Percentiles rank a stretch among this genome's conserved stretches.
phyloP scores from a whole-genome alignment of 371 early-diverging fungal species.

The Syncephalastrum racemosum region DNA sequence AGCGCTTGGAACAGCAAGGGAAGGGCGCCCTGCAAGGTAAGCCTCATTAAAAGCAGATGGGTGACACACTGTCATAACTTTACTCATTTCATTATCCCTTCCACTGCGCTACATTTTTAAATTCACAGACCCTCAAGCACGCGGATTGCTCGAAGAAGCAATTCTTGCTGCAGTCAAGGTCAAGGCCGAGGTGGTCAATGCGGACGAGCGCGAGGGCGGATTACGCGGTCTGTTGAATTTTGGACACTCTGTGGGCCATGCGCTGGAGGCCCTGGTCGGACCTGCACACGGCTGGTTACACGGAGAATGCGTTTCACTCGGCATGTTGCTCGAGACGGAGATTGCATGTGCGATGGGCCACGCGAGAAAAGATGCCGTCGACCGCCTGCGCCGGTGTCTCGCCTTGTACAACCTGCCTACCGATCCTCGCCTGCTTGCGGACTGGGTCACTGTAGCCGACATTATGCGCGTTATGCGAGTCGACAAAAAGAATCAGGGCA shows the following conservation, averaged over 20 bases:
- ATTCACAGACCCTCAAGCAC: too few relatives aligned
- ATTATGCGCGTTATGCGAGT: slow-evolving; percentile 85
- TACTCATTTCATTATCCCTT: too few relatives aligned
- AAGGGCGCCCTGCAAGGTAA: too few relatives aligned
- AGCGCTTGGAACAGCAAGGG: slow-evolving; percentile 70
- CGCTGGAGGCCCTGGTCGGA: slow-evolving; percentile 84
- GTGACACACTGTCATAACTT: too few relatives aligned
- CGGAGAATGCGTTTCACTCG: slow-evolving; percentile 94
- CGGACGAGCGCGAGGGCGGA: slow-evolving; percentile 90
- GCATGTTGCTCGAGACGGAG: slow-evolving; percentile 90
- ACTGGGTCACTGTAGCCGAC: slow-evolving; percentile 54
- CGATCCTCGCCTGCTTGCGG: slow-evolving; percentile 51
- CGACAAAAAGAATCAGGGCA: slow-evolving; percentile 91
- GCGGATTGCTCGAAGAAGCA: slow-evolving; percentile 29
- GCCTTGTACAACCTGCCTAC: slow-evolving; percentile 80
- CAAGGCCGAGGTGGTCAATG: slow-evolving; percentile 91
- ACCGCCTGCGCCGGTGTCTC: slow-evolving; percentile 77
- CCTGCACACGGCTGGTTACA: slow-evolving; percentile 77
- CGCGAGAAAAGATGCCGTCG: slow-evolving; percentile 69
- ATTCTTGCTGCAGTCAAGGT: slow-evolving; percentile 82
- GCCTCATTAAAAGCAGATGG: too few relatives aligned
- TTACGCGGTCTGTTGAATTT: slow-evolving; percentile 92
- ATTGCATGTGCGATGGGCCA: slow-evolving; percentile 78
- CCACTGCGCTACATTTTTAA: too few relatives aligned
- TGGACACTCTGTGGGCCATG: slow-evolving; percentile 95